Percentiles rank a stretch among this genome's conserved stretches.
These are phyloP conservation scores for Plasmodium inui DNA, from an alignment of 169 alveolate species.

Conservation along the genomic window DNA sequence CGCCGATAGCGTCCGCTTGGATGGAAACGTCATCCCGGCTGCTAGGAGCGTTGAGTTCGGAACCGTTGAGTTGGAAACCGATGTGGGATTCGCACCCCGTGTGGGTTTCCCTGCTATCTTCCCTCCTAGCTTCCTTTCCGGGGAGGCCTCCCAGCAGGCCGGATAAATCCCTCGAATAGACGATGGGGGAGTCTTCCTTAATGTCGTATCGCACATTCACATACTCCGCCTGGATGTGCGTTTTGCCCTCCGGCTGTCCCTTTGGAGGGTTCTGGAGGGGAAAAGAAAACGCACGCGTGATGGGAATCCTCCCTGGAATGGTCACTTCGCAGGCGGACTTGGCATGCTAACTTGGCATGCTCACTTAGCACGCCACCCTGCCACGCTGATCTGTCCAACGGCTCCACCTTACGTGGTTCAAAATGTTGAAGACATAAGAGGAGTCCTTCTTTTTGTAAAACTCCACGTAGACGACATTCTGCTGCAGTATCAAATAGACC, in stretches of 20 bases:
- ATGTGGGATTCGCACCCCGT: neutral
- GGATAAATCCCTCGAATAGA: neutral
- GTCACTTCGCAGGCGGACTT: no score
- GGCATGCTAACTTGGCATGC: no score
- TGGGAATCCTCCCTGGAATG: neutral
- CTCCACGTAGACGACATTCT: constrained; percentile 30
- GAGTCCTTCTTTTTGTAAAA: constrained; percentile 58
- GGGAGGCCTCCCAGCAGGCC: neutral
- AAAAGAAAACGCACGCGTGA: neutral
- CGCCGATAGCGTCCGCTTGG: constrained; percentile 4
- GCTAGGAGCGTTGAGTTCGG: neutral
- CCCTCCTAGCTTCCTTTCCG: neutral
- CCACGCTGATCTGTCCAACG: neutral
- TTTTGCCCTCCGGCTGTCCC: neutral
- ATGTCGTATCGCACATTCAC: constrained; percentile 21
- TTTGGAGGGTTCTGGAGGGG: neutral
- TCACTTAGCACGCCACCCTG: no score
- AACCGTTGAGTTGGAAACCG: no score
- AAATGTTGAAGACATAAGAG: neutral
- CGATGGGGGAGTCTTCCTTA: neutral
- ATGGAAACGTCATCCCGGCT: neutral
- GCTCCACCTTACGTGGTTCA: constrained; percentile 36
- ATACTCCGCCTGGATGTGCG: constrained; percentile 33
- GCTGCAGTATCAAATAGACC: constrained; percentile 25
- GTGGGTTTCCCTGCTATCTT: no score